A percentile compares a stretch with the other conserved stretches of the same genome.
Conservation (phyloP, 257 asterid genomes). For the Echites panduratus region DNA sequence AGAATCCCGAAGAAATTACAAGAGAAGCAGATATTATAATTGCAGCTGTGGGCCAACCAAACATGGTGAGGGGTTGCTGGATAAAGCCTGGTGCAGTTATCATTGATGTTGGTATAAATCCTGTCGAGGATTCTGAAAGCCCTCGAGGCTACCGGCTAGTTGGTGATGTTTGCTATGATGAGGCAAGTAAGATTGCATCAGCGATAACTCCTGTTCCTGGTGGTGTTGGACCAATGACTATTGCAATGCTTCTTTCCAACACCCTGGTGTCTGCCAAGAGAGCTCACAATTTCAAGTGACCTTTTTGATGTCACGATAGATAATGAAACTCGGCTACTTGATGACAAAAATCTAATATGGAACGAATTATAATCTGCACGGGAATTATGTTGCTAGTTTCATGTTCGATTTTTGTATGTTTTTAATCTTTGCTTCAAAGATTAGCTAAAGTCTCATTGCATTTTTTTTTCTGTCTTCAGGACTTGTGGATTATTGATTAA, state of each 20-base stretch:
- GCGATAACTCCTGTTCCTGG: conserved; percentile 97
- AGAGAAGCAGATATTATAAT: conserved; percentile 84
- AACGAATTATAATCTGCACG: neutral
- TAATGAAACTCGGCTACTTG: neutral
- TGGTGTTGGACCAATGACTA: conserved; percentile 98
- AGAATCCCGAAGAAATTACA: conserved; percentile 66
- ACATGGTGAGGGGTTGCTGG: conserved; percentile 96
- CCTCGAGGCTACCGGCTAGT: conserved; percentile 72
- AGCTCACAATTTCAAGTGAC: conserved; percentile 47
- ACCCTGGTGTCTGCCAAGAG: conserved; percentile 84
- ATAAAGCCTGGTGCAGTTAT: conserved; percentile 85
- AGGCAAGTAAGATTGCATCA: conserved; percentile 84
- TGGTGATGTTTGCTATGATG: conserved; percentile 92
- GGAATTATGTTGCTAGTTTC: neutral
- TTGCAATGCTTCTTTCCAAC: conserved; percentile 92
- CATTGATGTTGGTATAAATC: conserved; percentile 87
- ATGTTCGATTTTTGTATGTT: neutral
- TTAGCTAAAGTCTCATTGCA: neutral
- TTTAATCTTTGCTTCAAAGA: neutral
- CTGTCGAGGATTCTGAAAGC: conserved; percentile 62
- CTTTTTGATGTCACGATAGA: neutral
- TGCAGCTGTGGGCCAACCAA: conserved; percentile 77
- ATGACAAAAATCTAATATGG: neutral
- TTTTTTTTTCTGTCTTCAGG: too few species aligned
- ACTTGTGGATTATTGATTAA: too few species aligned